These are phyloP conservation scores for Leptographium galeiforme DNA, from an alignment of 2,329 filamentous ascomycete species.

Conservation along the genomic window DNA sequence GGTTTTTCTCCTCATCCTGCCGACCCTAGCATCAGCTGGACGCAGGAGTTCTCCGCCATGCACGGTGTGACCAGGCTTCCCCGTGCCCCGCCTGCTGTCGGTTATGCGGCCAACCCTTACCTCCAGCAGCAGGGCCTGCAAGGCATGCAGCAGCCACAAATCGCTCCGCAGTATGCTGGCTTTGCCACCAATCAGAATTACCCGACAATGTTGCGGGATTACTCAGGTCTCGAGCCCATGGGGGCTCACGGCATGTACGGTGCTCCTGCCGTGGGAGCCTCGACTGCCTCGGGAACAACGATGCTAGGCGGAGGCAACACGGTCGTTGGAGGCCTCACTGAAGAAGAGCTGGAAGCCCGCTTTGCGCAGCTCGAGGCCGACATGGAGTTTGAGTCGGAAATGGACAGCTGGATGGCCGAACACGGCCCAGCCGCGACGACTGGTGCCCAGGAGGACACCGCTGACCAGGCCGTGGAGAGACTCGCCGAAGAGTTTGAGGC, in stretches of 20 bases:
- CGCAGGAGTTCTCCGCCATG: constrained; percentile 7
- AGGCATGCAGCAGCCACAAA: not conserved
- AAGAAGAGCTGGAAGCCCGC: constrained; percentile 10
- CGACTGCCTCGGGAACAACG: too few species aligned
- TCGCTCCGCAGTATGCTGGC: too few species aligned
- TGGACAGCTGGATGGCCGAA: constrained; percentile 19
- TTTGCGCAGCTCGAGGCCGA: constrained; percentile 9
- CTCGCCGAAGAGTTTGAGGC: constrained; percentile 11
- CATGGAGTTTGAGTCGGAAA: constrained; percentile 14
- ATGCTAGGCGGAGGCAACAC: not conserved
- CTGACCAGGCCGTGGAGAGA: constrained; percentile 14
- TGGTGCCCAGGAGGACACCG: constrained; percentile 7
- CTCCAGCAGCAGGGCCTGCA: not conserved
- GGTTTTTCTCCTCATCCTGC: not conserved
- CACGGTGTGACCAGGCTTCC: not conserved
- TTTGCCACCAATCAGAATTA: too few species aligned
- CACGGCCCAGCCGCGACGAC: constrained; percentile 14
- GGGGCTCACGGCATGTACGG: not conserved
- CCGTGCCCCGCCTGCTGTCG: not conserved
- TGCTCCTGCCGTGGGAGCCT: too few species aligned
- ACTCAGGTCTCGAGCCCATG: not conserved
- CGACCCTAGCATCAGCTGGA: constrained; percentile 2
- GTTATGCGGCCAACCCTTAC: not conserved
- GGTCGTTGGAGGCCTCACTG: constrained; percentile 4
- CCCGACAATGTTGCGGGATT: not conserved